A percentile compares a stretch with the other conserved stretches of the same genome.
Evolutionary conservation across 495 filamentous ascomycete species (phyloP).

Genomic region (Neurospora sublineolata): DNA sequence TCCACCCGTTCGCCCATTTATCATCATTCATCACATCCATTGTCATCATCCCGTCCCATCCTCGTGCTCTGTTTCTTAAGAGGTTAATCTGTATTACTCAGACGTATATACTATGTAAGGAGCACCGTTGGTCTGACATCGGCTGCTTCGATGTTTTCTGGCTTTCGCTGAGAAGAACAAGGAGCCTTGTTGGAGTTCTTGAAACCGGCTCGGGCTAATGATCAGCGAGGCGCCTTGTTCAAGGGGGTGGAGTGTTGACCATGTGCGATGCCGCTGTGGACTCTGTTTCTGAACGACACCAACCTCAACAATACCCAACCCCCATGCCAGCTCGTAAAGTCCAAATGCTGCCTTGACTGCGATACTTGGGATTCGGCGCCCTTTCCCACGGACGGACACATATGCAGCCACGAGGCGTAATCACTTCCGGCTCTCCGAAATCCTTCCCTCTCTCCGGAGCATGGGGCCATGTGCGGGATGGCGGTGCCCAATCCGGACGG

Average conservation of each 20-base stretch:
- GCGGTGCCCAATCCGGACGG: neutral
- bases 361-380: neutral
- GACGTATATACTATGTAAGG: neutral
- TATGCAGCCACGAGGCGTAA: neutral
- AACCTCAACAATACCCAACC: neutral
- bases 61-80: neutral
- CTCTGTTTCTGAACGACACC: neutral
- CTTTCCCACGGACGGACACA: neutral
- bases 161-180: neutral
- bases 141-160: neutral
- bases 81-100: neutral
- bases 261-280: neutral
- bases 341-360: neutral
- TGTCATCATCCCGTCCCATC: neutral
- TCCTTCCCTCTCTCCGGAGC: constrained; percentile 11
- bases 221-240: neutral
- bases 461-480: neutral
- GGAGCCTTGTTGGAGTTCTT: neutral
- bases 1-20: neutral
- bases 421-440: constrained; percentile 10
- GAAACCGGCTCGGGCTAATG: neutral
- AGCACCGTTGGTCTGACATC: neutral
- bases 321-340: neutral
- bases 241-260: neutral
- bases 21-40: neutral